Evolutionary conservation across 2,329 filamentous ascomycete species (phyloP).

Genomic region (Aspergillus luchuensis): DNA sequence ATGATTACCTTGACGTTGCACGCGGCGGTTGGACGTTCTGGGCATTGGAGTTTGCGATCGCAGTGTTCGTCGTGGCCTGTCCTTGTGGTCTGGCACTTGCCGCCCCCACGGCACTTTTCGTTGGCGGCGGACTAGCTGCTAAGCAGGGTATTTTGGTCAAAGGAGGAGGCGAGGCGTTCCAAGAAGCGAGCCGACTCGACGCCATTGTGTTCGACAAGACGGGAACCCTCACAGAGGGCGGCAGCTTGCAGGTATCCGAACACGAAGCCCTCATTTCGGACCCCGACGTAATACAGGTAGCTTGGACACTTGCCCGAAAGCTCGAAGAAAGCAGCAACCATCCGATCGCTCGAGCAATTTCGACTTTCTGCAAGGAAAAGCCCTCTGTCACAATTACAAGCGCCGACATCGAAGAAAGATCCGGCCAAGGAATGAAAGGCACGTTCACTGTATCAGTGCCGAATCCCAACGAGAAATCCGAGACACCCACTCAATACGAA

Average conservation of each 20-base stretch:
- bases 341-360: conserved; percentile 59
- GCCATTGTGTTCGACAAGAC: conserved; percentile 89
- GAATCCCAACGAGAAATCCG: conserved; percentile 10
- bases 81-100: conserved; percentile 82
- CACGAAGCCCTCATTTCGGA: conserved; percentile 46
- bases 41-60: conserved; percentile 69
- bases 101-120: conserved; percentile 84
- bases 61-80: conserved; percentile 84
- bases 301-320: conserved; percentile 51
- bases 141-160: conserved; percentile 79
- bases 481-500: conserved; percentile 40
- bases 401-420: conserved; percentile 54
- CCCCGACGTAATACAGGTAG: conserved; percentile 36
- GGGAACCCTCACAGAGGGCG: conserved; percentile 72
- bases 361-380: conserved; percentile 49
- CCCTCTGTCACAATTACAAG: conserved; percentile 29
- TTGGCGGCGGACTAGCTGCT: conserved; percentile 77
- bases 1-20: conserved; percentile 54
- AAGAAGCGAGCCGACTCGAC: conserved; percentile 76
- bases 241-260: conserved; percentile 59
- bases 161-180: conserved; percentile 81
- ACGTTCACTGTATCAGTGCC: conserved; percentile 44
- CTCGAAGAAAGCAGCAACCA: conserved; percentile 64
- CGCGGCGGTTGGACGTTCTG: conserved; percentile 56
- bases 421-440: conserved; percentile 61